Base-by-base conservation (phyloP, 352 stramenopile genomes). In the Phytophthora idaei region DNA sequence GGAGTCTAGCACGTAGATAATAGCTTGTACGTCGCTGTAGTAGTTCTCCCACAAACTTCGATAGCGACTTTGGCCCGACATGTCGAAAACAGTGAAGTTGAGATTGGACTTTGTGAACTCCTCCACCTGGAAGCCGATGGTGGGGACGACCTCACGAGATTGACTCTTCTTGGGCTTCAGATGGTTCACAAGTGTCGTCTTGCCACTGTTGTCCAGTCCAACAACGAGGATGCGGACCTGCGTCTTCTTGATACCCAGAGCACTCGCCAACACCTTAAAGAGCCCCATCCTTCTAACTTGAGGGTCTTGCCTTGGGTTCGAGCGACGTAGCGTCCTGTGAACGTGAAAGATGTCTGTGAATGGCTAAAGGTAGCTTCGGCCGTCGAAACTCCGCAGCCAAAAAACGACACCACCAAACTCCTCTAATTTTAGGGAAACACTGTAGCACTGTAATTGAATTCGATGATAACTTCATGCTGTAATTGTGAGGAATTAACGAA, bases 61-160 rank as follows among this genome's bases (percentile, higher is more conserved):
- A 61, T 94, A 96, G 54, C 80, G 77, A 34, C 81, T 90, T 77
- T 94, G 73, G 9, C 90, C 90, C 2, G 85, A 95, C 90, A 97
- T 97, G 77, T 97, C 90, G 57, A 96, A 95, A 12, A 96, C 81
- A 11, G 90, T 97, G 55, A 97, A 97, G 62, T 94, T 97, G n/a
- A 97, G 64, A 68, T 97, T 97, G 60, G 90, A 76, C 68, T 97
- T 97, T 32, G 77, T 80, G 63, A 97, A 96, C 62, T 94, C 81
- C 65, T 97, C 90, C 48, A 97, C 90, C 61, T 95, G 82, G 74
- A 97, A 97, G 48, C 90, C 90, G 45, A 97, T 92, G 25, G 90
- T 97, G 31, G 90, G 90, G 53, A 91, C 90, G 25, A 96, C 87
- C 69, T 97, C 90, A 41, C 81, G 84, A 7, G 78, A 69, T 58